Evolutionary conservation across 148 eudicot species (phyloP).

Genomic region (Spergularia marina): DNA sequence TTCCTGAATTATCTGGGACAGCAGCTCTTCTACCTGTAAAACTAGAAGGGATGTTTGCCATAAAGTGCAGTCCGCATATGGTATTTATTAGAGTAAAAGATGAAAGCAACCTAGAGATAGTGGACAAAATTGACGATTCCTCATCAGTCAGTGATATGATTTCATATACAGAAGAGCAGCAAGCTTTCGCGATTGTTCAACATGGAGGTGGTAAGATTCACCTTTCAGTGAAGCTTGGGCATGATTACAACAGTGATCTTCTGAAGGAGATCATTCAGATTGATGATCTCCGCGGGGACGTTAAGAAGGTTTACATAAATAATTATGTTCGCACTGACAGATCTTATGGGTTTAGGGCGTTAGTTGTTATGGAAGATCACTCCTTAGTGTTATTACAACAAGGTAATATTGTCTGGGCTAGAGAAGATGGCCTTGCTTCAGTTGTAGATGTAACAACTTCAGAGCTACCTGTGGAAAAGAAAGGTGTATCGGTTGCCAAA

Average conservation of each 20-base stretch:
- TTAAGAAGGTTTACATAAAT: slow-evolving; percentile 79
- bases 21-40: slow-evolving; percentile 55
- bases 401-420: slow-evolving; percentile 92
- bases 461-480: slow-evolving; percentile 85
- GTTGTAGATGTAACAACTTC: slow-evolving; percentile 80
- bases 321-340: slow-evolving; percentile 82
- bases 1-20: slow-evolving; percentile 53
- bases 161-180: slow-evolving; percentile 55
- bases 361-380: slow-evolving; percentile 99
- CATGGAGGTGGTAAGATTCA: slow-evolving; percentile 54
- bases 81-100: slow-evolving; percentile 52
- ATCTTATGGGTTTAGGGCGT: slow-evolving; percentile 87
- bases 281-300: slow-evolving; percentile 64
- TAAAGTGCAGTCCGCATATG: slow-evolving; percentile 40
- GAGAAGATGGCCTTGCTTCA: slow-evolving; percentile 98
- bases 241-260: slow-evolving; percentile 56
- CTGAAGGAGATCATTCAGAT: slow-evolving; percentile 67
- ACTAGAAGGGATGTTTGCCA: slow-evolving; percentile 55
- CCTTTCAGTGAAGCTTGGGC: slow-evolving; percentile 61
- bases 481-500: slow-evolving; percentile 95
- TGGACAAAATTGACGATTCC: slow-evolving; percentile 52
- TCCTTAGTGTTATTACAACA: slow-evolving; percentile 85
- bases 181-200: slow-evolving; percentile 78
- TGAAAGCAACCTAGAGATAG: slow-evolving; percentile 50
- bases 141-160: slow-evolving; percentile 71